Percentiles rank a stretch among this genome's conserved stretches.
These are phyloP conservation scores for Hypericum perforatum DNA, from an alignment of 345 rosid species.

Conservation along the genomic window DNA sequence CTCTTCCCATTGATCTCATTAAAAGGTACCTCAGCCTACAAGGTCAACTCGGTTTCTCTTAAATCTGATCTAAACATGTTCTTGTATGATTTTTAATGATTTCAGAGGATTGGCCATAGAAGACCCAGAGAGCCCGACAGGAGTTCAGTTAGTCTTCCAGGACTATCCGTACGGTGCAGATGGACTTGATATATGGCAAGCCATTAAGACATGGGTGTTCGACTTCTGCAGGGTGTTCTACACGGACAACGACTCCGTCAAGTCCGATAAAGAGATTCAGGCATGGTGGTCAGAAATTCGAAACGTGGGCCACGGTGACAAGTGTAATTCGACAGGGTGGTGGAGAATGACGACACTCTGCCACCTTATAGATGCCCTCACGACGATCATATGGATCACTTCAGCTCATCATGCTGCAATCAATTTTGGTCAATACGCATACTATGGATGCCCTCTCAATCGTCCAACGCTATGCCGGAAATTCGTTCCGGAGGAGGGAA, in stretches of 20 bases:
- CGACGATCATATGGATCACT: slow-evolving; percentile 50
- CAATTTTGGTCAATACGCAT: slow-evolving; percentile 50
- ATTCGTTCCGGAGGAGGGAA: slow-evolving; percentile 44
- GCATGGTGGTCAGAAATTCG: slow-evolving; percentile 58
- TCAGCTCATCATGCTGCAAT: slow-evolving; percentile 54
- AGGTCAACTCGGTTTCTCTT: too few relatives aligned
- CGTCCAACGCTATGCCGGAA: slow-evolving; percentile 35
- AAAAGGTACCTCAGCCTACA: slow-evolving; percentile 29
- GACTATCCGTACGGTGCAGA: slow-evolving; percentile 61
- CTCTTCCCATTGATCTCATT: slow-evolving; percentile 47
- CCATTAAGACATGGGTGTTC: slow-evolving; percentile 42
- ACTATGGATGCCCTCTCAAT: slow-evolving; percentile 45
- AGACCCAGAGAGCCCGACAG: slow-evolving; percentile 28
- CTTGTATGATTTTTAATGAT: too few relatives aligned
- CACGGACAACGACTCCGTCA: slow-evolving; percentile 29
- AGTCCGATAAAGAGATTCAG: slow-evolving; percentile 42
- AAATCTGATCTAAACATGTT: too few relatives aligned
- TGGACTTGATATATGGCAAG: slow-evolving; percentile 50
- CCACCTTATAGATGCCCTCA: slow-evolving; percentile 31
- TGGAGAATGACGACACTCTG: slow-evolving; percentile 23
- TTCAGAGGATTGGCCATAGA: slow-evolving; percentile 42
- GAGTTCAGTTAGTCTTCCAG: slow-evolving; percentile 33
- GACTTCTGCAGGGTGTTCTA: slow-evolving; percentile 47
- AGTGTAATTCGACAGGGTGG: slow-evolving; percentile 45
- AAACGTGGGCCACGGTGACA: slow-evolving; percentile 45